Evolutionary conservation across 169 alveolate species (phyloP).

Genomic region (Cryptosporidium ryanae): DNA sequence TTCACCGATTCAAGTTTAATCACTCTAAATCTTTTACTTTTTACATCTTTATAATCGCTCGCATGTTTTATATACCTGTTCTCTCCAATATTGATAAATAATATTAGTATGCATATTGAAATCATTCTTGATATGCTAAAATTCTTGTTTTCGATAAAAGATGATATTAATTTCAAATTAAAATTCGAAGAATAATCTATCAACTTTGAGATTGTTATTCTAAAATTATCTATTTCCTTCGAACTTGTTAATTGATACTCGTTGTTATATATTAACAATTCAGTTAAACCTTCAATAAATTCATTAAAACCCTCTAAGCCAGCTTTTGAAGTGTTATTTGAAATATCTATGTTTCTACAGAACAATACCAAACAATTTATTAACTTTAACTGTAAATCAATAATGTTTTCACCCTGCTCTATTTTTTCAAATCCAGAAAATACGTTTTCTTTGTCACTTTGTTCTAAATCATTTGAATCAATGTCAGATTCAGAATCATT

Average conservation of each 20-base stretch:
- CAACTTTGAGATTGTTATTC: slow-evolving; percentile 19
- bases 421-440: slow-evolving; percentile 30
- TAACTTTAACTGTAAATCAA: slow-evolving; percentile 38
- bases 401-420: background rate
- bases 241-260: background rate
- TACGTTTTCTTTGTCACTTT: slow-evolving; percentile 46
- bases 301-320: slow-evolving; percentile 59
- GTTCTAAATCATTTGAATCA: slow-evolving; percentile 4
- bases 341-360: slow-evolving; percentile 34
- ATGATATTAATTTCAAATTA: slow-evolving; percentile 3
- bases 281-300: slow-evolving; percentile 42
- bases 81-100: slow-evolving; percentile 49
- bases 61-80: slow-evolving; percentile 13
- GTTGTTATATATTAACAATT: slow-evolving; percentile 10
- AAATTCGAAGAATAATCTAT: slow-evolving; percentile 9
- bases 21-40: slow-evolving; percentile 19
- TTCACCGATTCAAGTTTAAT: slow-evolving; percentile 2
- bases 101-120: slow-evolving; percentile 2
- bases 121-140: slow-evolving; percentile 31
- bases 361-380: slow-evolving; percentile 18
- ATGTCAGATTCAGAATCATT: background rate
- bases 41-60: background rate
- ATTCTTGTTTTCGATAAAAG: background rate
- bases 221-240: slow-evolving; percentile 7
- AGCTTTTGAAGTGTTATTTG: slow-evolving; percentile 15